These are phyloP conservation scores for Xylaria sp. DNA, from an alignment of 2,329 filamentous ascomycete genomes.

Conservation along the genomic window DNA sequence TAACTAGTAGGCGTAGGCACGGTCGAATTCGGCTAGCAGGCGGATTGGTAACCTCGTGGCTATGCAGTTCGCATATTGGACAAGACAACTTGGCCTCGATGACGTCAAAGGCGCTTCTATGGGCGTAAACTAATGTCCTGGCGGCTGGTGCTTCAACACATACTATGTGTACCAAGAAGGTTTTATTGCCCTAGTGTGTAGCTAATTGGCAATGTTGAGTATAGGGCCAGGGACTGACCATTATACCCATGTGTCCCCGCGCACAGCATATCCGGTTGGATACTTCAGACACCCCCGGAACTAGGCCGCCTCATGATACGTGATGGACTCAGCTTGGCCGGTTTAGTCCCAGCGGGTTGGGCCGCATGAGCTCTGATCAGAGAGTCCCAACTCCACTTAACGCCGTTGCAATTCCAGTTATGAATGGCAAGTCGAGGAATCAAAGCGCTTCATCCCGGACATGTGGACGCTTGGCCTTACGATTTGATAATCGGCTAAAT, in stretches of 20 bases:
- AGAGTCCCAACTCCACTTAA: background rate
- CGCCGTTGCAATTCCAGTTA: constrained; percentile 6
- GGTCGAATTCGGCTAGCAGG: constrained; percentile 5
- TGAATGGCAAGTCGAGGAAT: constrained; percentile 17
- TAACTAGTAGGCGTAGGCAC: background rate
- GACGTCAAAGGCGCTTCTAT: constrained; percentile 32
- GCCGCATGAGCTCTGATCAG: constrained; percentile 7
- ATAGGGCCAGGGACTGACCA: constrained; percentile 16
- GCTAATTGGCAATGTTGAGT: constrained; percentile 2
- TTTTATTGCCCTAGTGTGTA: constrained; percentile 12
- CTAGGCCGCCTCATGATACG: background rate
- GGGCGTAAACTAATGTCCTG: background rate
- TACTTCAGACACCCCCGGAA: constrained; percentile 5
- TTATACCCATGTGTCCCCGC: background rate
- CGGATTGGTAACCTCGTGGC: background rate
- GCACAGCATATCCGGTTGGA: background rate
- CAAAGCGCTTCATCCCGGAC: background rate
- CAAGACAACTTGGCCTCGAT: constrained; percentile 14
- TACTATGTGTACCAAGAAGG: background rate
- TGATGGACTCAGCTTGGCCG: constrained; percentile 14
- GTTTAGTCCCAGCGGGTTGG: background rate
- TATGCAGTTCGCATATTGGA: background rate
- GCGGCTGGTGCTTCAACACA: background rate
- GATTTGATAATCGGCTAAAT: constrained; percentile 20
- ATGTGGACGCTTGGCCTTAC: background rate